phyloP scores from a whole-genome alignment of 2,329 filamentous ascomycete genomes.

The Colletotrichum sp. region DNA sequence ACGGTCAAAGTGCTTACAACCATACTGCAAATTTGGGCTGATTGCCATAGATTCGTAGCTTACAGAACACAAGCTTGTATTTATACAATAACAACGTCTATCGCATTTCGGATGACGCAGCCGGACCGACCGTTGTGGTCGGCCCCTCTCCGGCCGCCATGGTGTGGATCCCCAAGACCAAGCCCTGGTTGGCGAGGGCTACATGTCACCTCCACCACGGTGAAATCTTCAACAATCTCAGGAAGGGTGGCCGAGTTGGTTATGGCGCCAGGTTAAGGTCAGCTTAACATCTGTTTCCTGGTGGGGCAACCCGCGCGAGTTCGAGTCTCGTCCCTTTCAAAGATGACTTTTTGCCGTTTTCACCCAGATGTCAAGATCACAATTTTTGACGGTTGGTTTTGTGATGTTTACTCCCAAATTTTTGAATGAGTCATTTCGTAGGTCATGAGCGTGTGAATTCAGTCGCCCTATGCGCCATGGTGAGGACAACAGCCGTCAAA shows the following conservation, averaged over 20 bases:
- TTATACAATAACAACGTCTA: not conserved
- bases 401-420: not conserved
- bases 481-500: not conserved
- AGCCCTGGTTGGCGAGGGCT: not conserved
- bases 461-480: not conserved
- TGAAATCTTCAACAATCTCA: not conserved
- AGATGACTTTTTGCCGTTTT: not conserved
- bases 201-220: not conserved
- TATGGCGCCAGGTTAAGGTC: conserved; percentile 23
- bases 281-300: conserved; percentile 23
- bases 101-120: not conserved
- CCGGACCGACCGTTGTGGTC: not conserved
- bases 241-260: conserved; percentile 23
- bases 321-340: conserved; percentile 21
- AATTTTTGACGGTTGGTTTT: not conserved
- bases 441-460: not conserved
- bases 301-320: conserved; percentile 22
- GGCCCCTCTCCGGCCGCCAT: not conserved
- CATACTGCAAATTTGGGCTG: no score
- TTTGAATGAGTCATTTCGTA: not conserved
- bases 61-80: not conserved
- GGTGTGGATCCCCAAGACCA: not conserved
- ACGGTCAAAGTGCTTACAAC: not conserved
- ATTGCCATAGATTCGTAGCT: no score
- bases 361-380: no score